Evolutionary conservation across 2,329 filamentous ascomycete genomes (phyloP).

Genomic region (Sclerotinia spermophila): DNA sequence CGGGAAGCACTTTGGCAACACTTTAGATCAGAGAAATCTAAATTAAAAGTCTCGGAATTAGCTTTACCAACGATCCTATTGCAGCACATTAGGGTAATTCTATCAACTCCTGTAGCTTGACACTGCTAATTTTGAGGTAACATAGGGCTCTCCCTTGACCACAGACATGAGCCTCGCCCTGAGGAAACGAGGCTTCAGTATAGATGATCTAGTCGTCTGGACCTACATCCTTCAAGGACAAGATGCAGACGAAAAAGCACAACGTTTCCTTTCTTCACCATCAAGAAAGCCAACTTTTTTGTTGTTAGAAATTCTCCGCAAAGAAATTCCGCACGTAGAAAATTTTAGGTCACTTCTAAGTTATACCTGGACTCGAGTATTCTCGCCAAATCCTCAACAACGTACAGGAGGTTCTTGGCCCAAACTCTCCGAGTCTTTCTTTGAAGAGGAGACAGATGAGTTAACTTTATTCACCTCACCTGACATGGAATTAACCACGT

Average conservation of each 20-base stretch:
- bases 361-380: slow-evolving; percentile 21
- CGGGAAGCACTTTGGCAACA: slow-evolving; percentile 20
- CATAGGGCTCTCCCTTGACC: not conserved
- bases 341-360: slow-evolving; percentile 23
- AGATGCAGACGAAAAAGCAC: slow-evolving; percentile 24
- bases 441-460: not conserved
- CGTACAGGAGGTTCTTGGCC: not conserved
- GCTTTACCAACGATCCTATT: slow-evolving; percentile 24
- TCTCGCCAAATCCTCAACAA: slow-evolving; percentile 4
- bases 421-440: not conserved
- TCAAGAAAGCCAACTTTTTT: slow-evolving; percentile 29
- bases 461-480: not conserved
- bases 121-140: slow-evolving; percentile 4
- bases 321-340: slow-evolving; percentile 25
- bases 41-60: not conserved
- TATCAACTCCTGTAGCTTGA: not conserved
- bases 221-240: slow-evolving; percentile 30
- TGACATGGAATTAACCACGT: slow-evolving; percentile 15
- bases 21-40: not conserved
- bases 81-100: slow-evolving; percentile 19
- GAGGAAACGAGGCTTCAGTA: slow-evolving; percentile 20
- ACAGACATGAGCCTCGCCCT: not conserved
- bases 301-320: slow-evolving; percentile 30
- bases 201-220: slow-evolving; percentile 33
- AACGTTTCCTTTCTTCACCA: slow-evolving; percentile 27